Evolutionary conservation across 2,329 filamentous ascomycete genomes (phyloP).

Genomic region (Nakataea oryzae): DNA sequence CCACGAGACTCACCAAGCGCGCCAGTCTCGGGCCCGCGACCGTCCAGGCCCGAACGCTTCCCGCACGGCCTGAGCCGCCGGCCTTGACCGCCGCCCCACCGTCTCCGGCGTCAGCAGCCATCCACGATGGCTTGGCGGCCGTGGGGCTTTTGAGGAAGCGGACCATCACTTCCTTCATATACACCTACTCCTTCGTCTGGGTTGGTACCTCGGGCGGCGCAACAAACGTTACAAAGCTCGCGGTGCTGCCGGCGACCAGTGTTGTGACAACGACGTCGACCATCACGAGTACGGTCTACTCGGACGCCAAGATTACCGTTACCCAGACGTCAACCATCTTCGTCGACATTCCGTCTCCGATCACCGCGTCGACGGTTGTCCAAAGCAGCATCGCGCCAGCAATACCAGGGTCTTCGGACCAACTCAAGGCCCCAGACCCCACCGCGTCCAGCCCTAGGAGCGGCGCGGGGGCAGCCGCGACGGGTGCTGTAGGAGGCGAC

Average conservation of each 20-base stretch:
- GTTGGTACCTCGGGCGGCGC: not conserved
- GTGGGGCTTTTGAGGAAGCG: not conserved
- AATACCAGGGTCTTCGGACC: not conserved
- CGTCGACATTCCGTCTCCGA: not conserved
- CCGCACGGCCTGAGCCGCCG: not conserved
- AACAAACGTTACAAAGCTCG: not conserved
- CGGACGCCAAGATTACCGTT: not conserved
- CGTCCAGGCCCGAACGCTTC: not conserved
- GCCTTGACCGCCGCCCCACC: not conserved
- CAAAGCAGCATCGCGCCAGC: not conserved
- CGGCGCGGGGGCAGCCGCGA: not conserved
- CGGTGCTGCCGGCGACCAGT: not conserved
- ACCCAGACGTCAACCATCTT: not conserved
- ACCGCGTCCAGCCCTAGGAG: not conserved
- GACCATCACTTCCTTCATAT: not conserved
- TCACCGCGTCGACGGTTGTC: not conserved
- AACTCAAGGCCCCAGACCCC: not conserved
- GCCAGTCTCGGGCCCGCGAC: not conserved
- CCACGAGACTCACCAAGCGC: not conserved
- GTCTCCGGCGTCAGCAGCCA: not conserved
- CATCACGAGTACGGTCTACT: not conserved
- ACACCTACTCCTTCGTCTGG: not conserved
- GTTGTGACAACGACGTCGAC: not conserved
- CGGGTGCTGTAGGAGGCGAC: not conserved
- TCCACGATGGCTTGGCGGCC: not conserved